Percentiles rank a stretch among this genome's conserved stretches.
phyloP scores from a whole-genome alignment of 202 grass and related monocot species.

The Cymbopogon flexuosus region DNA sequence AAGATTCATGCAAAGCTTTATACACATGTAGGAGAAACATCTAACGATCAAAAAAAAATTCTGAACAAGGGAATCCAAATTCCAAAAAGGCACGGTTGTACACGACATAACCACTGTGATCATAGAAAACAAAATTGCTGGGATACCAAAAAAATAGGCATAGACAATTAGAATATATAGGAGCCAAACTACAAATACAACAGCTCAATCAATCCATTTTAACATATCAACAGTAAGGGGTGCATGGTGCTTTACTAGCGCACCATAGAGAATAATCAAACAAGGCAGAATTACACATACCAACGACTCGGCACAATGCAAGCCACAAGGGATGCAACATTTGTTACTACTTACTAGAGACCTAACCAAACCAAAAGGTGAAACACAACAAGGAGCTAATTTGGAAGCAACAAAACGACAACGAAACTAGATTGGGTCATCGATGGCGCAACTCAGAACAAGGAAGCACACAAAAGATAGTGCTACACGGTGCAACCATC shows the following conservation, averaged over 20 bases:
- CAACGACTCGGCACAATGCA: not conserved
- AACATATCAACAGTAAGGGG: not conserved
- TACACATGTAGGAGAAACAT: not conserved
- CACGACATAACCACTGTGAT: not conserved
- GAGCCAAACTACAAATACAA: not conserved
- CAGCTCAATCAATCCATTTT: not conserved
- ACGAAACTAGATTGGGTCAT: not conserved
- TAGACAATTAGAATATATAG: not conserved
- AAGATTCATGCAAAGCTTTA: constrained; percentile 9
- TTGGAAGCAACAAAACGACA: not conserved
- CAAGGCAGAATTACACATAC: not conserved
- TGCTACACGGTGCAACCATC: not conserved
- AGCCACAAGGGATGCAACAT: not conserved
- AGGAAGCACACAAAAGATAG: not conserved
- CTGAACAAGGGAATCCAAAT: not conserved
- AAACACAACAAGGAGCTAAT: not conserved
- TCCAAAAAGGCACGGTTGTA: not conserved
- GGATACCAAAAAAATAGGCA: not conserved
- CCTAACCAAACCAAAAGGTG: not conserved
- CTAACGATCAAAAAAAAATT: not conserved
- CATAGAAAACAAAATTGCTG: not conserved
- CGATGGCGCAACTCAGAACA: not conserved
- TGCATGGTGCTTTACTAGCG: not conserved
- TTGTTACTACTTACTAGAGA: not conserved
- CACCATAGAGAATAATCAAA: not conserved